Evolutionary conservation across 1,139 yeast species (phyloP).

Genomic region (Zygosaccharomyces pseudobailii): DNA sequence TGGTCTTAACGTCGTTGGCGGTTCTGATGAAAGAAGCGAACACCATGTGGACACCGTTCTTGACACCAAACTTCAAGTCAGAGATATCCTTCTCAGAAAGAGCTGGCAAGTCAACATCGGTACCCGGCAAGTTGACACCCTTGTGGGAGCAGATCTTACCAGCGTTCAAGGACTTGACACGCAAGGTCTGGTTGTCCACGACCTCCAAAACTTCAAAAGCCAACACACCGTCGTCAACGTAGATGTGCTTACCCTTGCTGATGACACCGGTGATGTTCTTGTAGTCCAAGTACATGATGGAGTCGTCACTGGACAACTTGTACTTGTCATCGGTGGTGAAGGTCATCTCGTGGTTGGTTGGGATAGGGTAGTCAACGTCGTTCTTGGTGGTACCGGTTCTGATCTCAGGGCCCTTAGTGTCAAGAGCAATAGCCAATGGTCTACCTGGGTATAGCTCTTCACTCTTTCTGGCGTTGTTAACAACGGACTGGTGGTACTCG

Average conservation of each 20-base stretch:
- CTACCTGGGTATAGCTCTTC: constrained; percentile 88
- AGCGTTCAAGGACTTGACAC: constrained; percentile 84
- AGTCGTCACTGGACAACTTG: constrained; percentile 66
- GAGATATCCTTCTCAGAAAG: constrained; percentile 91
- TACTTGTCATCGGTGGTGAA: constrained; percentile 88
- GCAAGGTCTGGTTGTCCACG: constrained; percentile 71
- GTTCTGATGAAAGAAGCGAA: constrained; percentile 98
- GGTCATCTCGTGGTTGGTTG: constrained; percentile 82
- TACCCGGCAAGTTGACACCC: constrained; percentile 98
- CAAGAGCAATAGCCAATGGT: constrained; percentile 97
- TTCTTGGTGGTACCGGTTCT: constrained; percentile 93
- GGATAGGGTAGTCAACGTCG: constrained; percentile 74
- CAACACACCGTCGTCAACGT: constrained; percentile 95
- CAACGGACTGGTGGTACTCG: constrained; percentile 93
- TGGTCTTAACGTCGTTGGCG: constrained; percentile 81
- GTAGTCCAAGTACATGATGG: constrained; percentile 86
- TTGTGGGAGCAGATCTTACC: constrained; percentile 96
- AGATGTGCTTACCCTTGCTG: constrained; percentile 79
- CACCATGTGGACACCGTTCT: constrained; percentile 95
- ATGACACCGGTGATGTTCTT: constrained; percentile 94
- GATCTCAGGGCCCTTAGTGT: constrained; percentile 99
- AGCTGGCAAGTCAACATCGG: constrained; percentile 98
- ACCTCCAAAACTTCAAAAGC: constrained; percentile 89
- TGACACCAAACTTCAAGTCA: constrained; percentile 91
- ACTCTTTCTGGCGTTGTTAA: constrained; percentile 94